Percentiles rank a stretch among this genome's conserved stretches.
These are phyloP conservation scores for Linnemannia schmuckeri DNA, from an alignment of 192 early-diverging fungal genomes.

Conservation along the genomic window DNA sequence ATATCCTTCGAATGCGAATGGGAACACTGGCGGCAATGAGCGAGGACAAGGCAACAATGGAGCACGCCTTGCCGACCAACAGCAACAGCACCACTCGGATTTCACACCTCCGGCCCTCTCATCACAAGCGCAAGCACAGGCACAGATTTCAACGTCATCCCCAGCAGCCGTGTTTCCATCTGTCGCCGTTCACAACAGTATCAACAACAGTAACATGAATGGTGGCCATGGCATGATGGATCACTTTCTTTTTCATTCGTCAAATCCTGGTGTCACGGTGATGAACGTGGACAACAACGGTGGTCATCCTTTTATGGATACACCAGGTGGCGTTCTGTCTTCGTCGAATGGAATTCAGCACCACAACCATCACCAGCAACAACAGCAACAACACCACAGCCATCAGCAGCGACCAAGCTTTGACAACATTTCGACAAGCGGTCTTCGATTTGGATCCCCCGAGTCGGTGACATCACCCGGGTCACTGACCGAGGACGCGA, in stretches of 20 bases:
- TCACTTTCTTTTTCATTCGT: not conserved
- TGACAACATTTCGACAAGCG: not conserved
- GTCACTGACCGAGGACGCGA: slow-evolving; percentile 31
- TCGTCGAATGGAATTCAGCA: not conserved
- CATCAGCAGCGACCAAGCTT: not conserved
- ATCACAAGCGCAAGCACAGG: not conserved
- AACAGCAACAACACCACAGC: not conserved
- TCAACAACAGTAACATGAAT: not conserved
- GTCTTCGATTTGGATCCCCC: slow-evolving; percentile 18
- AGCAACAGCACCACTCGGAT: not conserved
- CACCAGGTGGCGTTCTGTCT: not conserved
- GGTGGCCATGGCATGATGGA: not conserved
- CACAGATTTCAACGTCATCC: not conserved
- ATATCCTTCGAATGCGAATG: not conserved
- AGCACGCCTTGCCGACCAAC: too few species aligned
- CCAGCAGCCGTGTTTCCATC: not conserved
- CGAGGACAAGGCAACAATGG: too few species aligned
- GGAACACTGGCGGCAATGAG: not conserved
- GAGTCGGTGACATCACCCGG: slow-evolving; percentile 30
- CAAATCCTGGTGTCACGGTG: not conserved
- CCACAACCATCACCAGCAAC: slow-evolving; percentile 3
- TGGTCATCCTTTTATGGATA: too few species aligned
- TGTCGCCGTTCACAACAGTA: not conserved
- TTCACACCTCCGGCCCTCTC: not conserved
- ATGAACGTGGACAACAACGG: not conserved